phyloP scores from a whole-genome alignment of 2,329 filamentous ascomycete genomes.

The Neopestalotiopsis sp. region DNA sequence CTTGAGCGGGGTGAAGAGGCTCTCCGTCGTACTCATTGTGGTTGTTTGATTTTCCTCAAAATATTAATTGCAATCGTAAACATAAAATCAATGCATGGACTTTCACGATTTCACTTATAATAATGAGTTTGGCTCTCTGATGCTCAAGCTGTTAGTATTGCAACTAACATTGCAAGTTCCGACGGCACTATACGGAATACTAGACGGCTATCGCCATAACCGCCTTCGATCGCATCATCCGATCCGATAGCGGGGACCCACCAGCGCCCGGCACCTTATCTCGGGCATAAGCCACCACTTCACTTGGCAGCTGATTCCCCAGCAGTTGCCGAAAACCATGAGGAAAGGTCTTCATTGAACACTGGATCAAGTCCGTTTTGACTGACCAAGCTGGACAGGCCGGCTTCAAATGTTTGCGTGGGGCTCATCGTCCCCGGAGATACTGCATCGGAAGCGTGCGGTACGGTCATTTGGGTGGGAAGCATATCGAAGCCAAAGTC shows the following conservation, averaged over 20 bases:
- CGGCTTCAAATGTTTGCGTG: background rate
- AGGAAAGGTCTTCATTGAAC: slow-evolving; percentile 2
- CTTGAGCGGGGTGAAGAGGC: slow-evolving; percentile 48
- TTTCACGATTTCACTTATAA: background rate
- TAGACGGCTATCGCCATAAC: slow-evolving; percentile 14
- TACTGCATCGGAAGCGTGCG: background rate
- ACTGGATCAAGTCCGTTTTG: background rate
- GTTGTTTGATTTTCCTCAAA: background rate
- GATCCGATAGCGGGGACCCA: slow-evolving; percentile 20
- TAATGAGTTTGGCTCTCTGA: background rate
- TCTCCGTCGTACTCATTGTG: slow-evolving; percentile 10
- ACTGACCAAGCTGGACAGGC: background rate
- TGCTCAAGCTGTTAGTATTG: background rate
- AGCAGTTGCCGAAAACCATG: background rate
- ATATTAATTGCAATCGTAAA: background rate
- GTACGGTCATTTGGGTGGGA: background rate
- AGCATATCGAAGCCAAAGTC: background rate
- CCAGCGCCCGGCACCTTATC: background rate
- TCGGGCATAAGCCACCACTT: background rate
- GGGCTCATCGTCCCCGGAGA: background rate
- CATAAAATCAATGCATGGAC: background rate
- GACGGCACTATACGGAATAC: slow-evolving; percentile 14
- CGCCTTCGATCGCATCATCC: slow-evolving; percentile 17
- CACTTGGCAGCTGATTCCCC: background rate
- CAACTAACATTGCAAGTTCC: slow-evolving; percentile 2